Evolutionary conservation across 805 yeast genomes (phyloP), one percentile per base, ranked within the genome.

Genomic region (Kuraishia capsulata): DNA sequence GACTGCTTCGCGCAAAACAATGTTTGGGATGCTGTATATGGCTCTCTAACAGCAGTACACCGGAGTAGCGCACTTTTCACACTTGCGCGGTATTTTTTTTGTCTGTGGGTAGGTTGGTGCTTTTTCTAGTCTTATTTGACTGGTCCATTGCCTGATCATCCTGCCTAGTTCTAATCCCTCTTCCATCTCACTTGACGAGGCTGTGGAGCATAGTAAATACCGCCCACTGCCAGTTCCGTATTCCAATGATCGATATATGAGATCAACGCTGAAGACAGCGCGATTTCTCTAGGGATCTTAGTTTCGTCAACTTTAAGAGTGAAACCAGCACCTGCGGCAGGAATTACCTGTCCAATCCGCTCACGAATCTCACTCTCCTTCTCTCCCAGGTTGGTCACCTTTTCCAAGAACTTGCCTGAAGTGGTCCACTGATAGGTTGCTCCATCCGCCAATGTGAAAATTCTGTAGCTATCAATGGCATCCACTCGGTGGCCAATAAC

Each of bases 181-280:
- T 73, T 73, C 78, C 78, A 73, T 45, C 75, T 60, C n/a, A 67
- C 64, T 46, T 70, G 73, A 29, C 51, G 46, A 28, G 65, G 67
- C 50, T 72, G 71, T 53, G 70, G 64, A 10, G 78, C 72, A 43
- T 65, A 67, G 53, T 76, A 77, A 38, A 78, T 74, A 28, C 84
- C 84, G n/a, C 84, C 84, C 29, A 76, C 73, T 19, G 71, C 72
- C 29, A 71, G 54, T 42, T 63, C 61, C 19, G 83, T 76, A 49
- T 74, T 78, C 85, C 85, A 78, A 42, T 76, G 83, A 49, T 78
- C 85, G 41, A 78, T 68, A 50, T 62, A 71, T 32, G 81, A 73
- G 42, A 76, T 71, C 42, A 78, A 56, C 3, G 82, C 83, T 6
- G 79, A 68, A 13, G 76, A 58, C 16, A 78, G 52, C 1, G 81